Conservation (phyloP, 1,139 yeast genomes). For the Scheffersomyces segobiensis region DNA sequence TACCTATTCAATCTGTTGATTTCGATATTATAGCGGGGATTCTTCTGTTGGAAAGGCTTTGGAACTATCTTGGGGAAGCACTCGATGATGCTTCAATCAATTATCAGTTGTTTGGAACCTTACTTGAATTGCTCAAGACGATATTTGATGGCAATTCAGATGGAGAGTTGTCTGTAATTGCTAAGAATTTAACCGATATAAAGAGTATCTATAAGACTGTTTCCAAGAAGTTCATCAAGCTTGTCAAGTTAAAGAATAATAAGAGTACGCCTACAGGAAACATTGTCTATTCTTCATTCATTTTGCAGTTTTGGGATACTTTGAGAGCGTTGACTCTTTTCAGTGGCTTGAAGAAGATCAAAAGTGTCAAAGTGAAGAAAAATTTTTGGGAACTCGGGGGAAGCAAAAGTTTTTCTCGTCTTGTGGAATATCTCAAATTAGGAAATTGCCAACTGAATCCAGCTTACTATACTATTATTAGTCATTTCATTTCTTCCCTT, state of each 20-base stretch:
- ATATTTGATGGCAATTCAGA: conserved; percentile 13
- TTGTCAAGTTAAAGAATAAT: conserved; percentile 42
- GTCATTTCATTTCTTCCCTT: conserved; percentile 22
- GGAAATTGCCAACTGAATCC: conserved; percentile 58
- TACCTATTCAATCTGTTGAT: conserved; percentile 4
- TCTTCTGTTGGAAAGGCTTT: conserved; percentile 39
- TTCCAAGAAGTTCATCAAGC: conserved; percentile 52
- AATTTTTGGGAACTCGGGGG: conserved; percentile 57
- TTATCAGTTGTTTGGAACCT: conserved; percentile 47
- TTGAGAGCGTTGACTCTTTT: conserved; percentile 42
- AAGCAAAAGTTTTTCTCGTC: conserved; percentile 36
- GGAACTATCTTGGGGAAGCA: conserved; percentile 40
- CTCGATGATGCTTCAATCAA: conserved; percentile 31
- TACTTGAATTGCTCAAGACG: conserved; percentile 36
- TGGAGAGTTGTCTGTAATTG: conserved; percentile 11
- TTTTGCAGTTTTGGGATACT: conserved; percentile 52
- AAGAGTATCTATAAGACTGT: conserved; percentile 42
- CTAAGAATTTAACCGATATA: conserved; percentile 16
- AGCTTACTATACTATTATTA: conserved; percentile 39
- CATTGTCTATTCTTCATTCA: conserved; percentile 42
- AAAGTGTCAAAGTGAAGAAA: conserved; percentile 30
- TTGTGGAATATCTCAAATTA: conserved; percentile 45
- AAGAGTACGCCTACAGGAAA: conserved; percentile 26
- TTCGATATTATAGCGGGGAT: conserved; percentile 26
- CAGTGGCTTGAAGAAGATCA: conserved; percentile 8